Evolutionary conservation across 1,284 basidiomycete genomes (phyloP), one percentile per base, ranked within the genome.

Genomic region (Polyporus tsugae): DNA sequence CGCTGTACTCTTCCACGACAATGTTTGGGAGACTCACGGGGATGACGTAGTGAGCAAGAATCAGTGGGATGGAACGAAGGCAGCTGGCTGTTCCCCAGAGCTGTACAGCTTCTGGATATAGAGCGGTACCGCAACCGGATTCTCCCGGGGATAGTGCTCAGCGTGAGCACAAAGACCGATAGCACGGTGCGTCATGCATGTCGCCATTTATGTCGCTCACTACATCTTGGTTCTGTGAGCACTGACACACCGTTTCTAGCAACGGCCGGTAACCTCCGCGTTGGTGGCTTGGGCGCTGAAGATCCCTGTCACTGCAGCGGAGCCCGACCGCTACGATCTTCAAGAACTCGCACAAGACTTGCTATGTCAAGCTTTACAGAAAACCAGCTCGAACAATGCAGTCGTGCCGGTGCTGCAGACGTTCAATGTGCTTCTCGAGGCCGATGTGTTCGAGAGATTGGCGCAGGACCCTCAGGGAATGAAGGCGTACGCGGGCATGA

Each of bases 391-490:
- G 4, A 97, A 97, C 76, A 82, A 84, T 38, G 80, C 92, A 41
- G 90, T 96, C 55, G 83, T 97, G 13, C 95, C 95, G 0, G 85
- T 93, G 2, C 80, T 96, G 70, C 91, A 94, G 73, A 91, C 91
- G 1, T 86, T 94, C 66, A 90, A 90, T 72, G 81, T 92, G 57
- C 79, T 97, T 25, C 82, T 95, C 7, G 90, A 93, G 74, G 88
- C 85, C 53, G 89, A 90, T 68, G 86, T 82, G 10, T 80, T 94
- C 63, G 78, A 80, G 36, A 77, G 78, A 39, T 78, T 92, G 39
- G 76, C 81, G 36, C 81, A 83, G 35, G 80, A 83, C 66, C 72
- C 81, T 22, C 77, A 77, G 55, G 89, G 89, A n/a, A 73, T 84
- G 65, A 73, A 83, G 62, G 85, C 84, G 90, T 90, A 68, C 74